Evolutionary conservation across 1,284 basidiomycete species (phyloP), one percentile per base, ranked within the genome.

Genomic region (Peniophora sp.): DNA sequence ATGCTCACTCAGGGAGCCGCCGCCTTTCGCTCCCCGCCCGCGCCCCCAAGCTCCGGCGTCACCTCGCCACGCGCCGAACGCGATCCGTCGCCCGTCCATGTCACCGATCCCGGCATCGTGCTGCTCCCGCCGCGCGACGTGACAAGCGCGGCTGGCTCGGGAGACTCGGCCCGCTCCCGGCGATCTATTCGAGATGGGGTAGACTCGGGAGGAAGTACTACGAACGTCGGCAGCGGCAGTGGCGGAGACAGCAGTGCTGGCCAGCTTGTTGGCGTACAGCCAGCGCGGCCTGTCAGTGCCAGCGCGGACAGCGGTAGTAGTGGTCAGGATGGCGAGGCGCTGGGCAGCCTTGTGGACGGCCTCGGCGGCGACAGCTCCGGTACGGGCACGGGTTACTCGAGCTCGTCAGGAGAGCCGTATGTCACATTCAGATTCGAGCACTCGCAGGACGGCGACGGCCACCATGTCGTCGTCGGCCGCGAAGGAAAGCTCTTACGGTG

Each of bases 401-500:
- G 59, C 9, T 32, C 27, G 27, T 5, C 27, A 6, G 61, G 61
- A 6, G 57, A 56, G 34, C 70, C 68, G 5, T 65, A 75, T 38
- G 68, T 85, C 48, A 84, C 83, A 0, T 69, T 82, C 51, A 71
- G 85, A 17, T 91, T 90, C 62, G 72, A 85, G 61, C 82, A 92
- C 61, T 67, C 77, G 9, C 69, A 82, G 55, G 83, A 86, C 47
- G 79, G 77, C 20, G 70, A 90, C 55, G 89, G 90, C 0, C 74
- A 88, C 59, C 85, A 91, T 63, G 73, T 92, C 43, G 73, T 93
- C 3, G 68, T 84, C 8, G 90, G 90, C 0, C 66, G 86, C 9
- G 86, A 90, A 59, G 89, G 89, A 0, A 71, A 76, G 48, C 58
- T 93, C 10, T 66, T 75, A 27, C 72, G 72, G 46, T 94, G 91